Conservation (phyloP, 225 moss, liverwort and hornwort genomes). For the Straminergon stramineum region DNA sequence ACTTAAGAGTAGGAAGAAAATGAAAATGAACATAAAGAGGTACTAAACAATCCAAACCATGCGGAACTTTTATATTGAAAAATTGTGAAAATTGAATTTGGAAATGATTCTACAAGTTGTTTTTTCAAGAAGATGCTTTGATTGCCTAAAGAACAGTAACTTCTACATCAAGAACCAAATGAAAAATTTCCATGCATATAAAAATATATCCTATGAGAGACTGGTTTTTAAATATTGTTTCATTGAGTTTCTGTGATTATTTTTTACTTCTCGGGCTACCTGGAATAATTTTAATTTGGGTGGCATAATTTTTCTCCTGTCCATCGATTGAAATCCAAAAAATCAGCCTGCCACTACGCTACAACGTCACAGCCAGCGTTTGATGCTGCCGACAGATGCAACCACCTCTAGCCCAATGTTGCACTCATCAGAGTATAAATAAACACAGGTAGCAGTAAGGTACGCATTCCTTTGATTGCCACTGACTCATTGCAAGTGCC, state of each 20-base stretch:
- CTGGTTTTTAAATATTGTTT: background rate
- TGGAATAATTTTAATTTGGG: background rate
- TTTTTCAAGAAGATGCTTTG: background rate
- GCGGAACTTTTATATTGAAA: background rate
- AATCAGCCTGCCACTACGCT: constrained; percentile 53
- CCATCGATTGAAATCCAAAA: constrained; percentile 46
- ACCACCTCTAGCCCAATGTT: background rate
- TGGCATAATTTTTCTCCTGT: background rate
- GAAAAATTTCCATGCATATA: too few species aligned
- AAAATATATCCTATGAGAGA: background rate
- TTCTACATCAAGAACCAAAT: background rate
- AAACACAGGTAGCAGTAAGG: too few species aligned
- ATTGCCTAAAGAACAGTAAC: fast-evolving
- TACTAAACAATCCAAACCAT: background rate
- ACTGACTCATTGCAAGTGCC: background rate
- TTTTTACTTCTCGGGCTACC: background rate
- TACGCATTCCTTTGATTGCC: background rate
- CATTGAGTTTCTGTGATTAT: background rate
- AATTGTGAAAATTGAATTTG: background rate
- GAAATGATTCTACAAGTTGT: background rate
- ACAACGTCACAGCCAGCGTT: background rate
- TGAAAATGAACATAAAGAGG: background rate
- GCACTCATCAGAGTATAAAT: background rate
- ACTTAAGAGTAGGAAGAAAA: background rate
- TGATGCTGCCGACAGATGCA: background rate